A percentile compares a stretch with the other conserved stretches of the same genome.
Evolutionary conservation across 768 basidiomycete species (phyloP).

Genomic region (Collybiopsis confluens): DNA sequence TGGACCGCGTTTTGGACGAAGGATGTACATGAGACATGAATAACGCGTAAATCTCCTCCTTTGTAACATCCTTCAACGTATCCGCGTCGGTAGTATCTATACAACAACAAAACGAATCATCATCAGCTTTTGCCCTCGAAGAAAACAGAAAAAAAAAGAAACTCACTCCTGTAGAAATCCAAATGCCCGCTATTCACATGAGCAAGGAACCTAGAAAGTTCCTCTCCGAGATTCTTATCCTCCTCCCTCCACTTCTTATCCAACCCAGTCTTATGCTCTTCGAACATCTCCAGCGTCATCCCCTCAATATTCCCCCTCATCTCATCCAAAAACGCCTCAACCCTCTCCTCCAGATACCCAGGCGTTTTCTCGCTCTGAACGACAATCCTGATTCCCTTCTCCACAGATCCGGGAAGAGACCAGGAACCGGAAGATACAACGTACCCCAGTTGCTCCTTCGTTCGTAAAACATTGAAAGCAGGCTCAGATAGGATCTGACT

Average conservation of each 20-base stretch:
- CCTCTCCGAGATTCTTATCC: slow-evolving; percentile 85
- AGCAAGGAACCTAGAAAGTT: slow-evolving; percentile 61
- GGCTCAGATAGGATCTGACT: slow-evolving; percentile 88
- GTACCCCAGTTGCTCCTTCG: slow-evolving; percentile 95
- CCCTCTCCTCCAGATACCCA: slow-evolving; percentile 77
- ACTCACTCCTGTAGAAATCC: slow-evolving; percentile 84
- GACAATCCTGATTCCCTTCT: slow-evolving; percentile 75
- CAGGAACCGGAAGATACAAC: slow-evolving; percentile 65
- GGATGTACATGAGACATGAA: slow-evolving; percentile 71
- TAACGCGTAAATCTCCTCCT: slow-evolving; percentile 68
- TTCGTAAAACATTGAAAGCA: slow-evolving; percentile 85
- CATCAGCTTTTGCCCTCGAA: not conserved
- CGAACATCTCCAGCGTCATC: slow-evolving; percentile 72
- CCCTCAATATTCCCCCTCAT: slow-evolving; percentile 65
- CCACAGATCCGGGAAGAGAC: slow-evolving; percentile 58
- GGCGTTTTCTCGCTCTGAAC: slow-evolving; percentile 87
- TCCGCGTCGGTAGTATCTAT: slow-evolving; percentile 73
- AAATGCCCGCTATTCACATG: slow-evolving; percentile 77
- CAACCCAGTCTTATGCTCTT: slow-evolving; percentile 72
- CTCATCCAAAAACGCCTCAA: slow-evolving; percentile 80
- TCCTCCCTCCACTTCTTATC: slow-evolving; percentile 81
- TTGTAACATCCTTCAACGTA: slow-evolving; percentile 58
- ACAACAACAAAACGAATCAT: slow-evolving; percentile 13
- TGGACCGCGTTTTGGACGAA: slow-evolving; percentile 63
- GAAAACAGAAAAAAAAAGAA: not conserved